Evolutionary conservation across 2,329 filamentous ascomycete species (phyloP).

Genomic region (Metarhizium guizhouense): DNA sequence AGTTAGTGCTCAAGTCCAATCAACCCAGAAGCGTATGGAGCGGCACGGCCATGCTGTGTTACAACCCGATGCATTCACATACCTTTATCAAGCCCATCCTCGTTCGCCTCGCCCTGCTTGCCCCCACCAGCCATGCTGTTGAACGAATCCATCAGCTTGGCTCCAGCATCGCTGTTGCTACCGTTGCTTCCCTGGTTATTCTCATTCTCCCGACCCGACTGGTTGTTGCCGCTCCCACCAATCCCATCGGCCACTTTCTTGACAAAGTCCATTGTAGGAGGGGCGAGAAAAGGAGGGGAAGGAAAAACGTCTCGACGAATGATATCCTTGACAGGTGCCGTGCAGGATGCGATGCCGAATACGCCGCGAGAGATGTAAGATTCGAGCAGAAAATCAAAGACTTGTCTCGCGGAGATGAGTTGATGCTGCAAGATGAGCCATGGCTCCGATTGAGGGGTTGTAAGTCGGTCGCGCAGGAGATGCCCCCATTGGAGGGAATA

Average conservation of each 20-base stretch:
- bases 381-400: neutral
- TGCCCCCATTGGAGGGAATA: too few relatives aligned
- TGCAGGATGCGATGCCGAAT: neutral
- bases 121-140: constrained; percentile 67
- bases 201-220: constrained; percentile 18
- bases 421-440: too few relatives aligned
- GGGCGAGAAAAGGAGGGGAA: neutral
- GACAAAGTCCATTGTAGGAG: constrained; percentile 42
- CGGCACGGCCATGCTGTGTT: neutral
- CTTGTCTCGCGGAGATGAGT: too few relatives aligned
- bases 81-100: constrained; percentile 80
- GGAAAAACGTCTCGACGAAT: neutral
- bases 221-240: constrained; percentile 18
- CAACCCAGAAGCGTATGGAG: neutral
- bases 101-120: constrained; percentile 67
- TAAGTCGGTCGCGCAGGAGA: too few relatives aligned
- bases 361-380: neutral
- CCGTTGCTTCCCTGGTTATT: constrained; percentile 1
- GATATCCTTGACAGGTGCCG: neutral
- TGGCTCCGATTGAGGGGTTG: too few relatives aligned
- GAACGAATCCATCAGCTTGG: constrained; percentile 59
- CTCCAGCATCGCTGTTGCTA: constrained; percentile 23
- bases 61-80: neutral
- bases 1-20: too few relatives aligned
- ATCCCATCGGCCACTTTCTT: constrained; percentile 38